Base-by-base conservation (phyloP, 441 rosid species). In the Kokia cookei region DNA sequence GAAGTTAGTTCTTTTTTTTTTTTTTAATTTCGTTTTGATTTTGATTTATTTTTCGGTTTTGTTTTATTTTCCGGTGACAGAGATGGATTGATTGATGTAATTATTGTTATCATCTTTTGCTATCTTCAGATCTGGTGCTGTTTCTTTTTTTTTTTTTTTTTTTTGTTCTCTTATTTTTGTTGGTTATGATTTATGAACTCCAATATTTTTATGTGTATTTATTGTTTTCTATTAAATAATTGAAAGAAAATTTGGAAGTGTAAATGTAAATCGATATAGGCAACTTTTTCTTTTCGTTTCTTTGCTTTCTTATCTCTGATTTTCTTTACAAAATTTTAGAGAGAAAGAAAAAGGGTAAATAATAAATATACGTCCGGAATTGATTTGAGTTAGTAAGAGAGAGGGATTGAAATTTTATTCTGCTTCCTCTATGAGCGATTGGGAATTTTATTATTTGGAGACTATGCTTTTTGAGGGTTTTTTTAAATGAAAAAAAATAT, bases 1-100 rank as follows among this genome's bases (percentile, higher is more conserved):
- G 29, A 26, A 84, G 83, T 82, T 22, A 22, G 71, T n/a, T 35
- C 40, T n/a, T 11, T 27, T 37, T 14, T 12, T 9, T 42, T 63
- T 22, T 58, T 45, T 12, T 14, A 24, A 15, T 51, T 72, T 15
- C 5, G 6, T 51, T 72, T 17, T 7, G 6, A 15, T 57, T 60
- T 8, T 65, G 2, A 4, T 10, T 37, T 57, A 60, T 19, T 74
- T 65, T 17, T 26, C 2, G n/a, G 19, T 70, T 59, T 26, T 26
- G 61, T 72, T 24, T 60, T 13, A 43, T 43, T 7, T 24, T 17
- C 14, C 9, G 69, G 61, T 64, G 64, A 8, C 10, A 15, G n/a
- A 40, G 17, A 50, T 40, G 66, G n/a, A 1, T 64, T 37, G 67
- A 35, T 76, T 63, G 74, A 40, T 50, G 58, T 43, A 40, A 14